Base-by-base conservation (phyloP, 352 stramenopile genomes). In the Globisporangium canariense region DNA sequence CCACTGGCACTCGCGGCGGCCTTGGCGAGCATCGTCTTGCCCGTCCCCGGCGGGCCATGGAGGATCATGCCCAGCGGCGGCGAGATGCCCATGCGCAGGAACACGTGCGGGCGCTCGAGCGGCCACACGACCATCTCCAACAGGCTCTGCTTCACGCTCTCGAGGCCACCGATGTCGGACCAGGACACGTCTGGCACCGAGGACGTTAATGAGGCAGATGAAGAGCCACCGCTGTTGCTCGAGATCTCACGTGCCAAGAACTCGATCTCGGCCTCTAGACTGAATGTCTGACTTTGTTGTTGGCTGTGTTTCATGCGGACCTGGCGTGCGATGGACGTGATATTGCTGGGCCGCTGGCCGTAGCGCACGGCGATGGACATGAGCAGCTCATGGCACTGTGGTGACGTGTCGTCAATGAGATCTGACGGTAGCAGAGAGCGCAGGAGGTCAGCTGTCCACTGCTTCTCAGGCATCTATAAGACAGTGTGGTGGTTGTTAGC, bases 1-100 rank as follows among this genome's bases (percentile, higher is more conserved):
- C 81, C 73, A 34, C 83, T 93, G 8, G 83, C 87, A 6, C 75
- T 84, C 0, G 87, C 84, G 9, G 86, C 77, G 0, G 87, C 87
- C 69, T 96, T 96, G 18, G 87, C 87, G 0, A 96, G 69, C 83
- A 96, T 89, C 1, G 87, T 96, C 70, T 96, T 96, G 51, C 87
- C 87, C 22, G 87, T 96, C 18, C 87, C 87, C 28, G 87, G 87
- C 8, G 87, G 87, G 1, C 87, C 87, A 57, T 94, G 75, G 2
- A 96, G 65, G 22, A 96, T 75, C 67, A 96, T 86, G 2, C 87
- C 87, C 6, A 85, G 68, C 13, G 87, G 87, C 3, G 87, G 85
- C 9, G 83, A 79, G 43, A 96, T 94, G 4, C 86, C 86, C 85
- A 94, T 91, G 6, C 82, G 75, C 49, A 72, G 64, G 67, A 94